Base-by-base conservation (phyloP, 257 asterid species). In the Ophiorrhiza pumila region DNA sequence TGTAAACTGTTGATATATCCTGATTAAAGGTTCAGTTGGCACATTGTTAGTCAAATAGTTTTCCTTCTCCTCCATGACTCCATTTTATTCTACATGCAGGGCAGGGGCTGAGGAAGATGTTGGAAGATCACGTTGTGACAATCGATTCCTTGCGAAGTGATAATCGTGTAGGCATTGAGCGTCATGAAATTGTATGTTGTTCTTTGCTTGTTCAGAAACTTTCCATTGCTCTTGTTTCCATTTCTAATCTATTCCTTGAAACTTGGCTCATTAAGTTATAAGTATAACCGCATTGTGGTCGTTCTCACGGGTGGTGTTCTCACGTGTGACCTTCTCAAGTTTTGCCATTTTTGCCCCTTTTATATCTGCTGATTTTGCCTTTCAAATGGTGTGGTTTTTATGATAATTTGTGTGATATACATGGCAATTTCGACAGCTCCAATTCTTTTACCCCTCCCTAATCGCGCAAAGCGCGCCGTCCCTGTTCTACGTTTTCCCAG, bases 101-200 rank as follows among this genome's bases (percentile, higher is more conserved):
- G 78, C 82, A 95, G 99, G 97, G 90, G 83, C 90, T 95, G 81
- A 83, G 99, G 85, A 92, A 88, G 83, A 89, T 76, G 83, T 83
- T 95, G 69, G 99, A 95, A 86, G 78, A 81, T 71, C 93, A 95
- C 73, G 96, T 92, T 73, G 86, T 77, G 17, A 86, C 83, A 15
- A 79, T 85, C 71, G 97, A 90, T 58, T 79, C 88, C 53, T 73
- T 95, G 84, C 91, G 80, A 74, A 81, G 52, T 57, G 98, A 89
- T 61, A 80, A 83, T 65, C 98, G 88, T 77, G 86, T 89, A 45
- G 79, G 77, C 78, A 71, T 63, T 68, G 96, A 87, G 80, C 84
- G 78, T 67, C 98, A 83, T 80, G 99, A 86, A 78, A 80, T 59
- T 71, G 99, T 92, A 92, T 74, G 91, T 78, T 79, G 64, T 68